phyloP scores from a whole-genome alignment of 768 basidiomycete species.

The Rhodotorula paludigena region DNA sequence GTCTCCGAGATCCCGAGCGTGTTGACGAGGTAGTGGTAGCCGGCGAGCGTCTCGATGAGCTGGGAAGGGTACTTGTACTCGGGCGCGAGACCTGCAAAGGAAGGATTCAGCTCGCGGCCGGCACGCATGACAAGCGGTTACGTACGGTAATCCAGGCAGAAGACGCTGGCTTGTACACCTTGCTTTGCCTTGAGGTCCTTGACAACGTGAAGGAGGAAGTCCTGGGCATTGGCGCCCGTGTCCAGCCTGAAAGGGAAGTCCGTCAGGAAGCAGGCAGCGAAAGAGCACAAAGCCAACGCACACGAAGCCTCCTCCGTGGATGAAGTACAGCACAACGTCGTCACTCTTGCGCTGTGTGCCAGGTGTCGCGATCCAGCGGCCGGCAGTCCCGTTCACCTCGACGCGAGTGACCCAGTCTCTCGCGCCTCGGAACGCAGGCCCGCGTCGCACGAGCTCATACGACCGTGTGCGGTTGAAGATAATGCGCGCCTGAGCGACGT shows the following conservation, averaged over 20 bases:
- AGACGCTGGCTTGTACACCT: slow-evolving; percentile 10
- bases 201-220: slow-evolving; percentile 2
- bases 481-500: slow-evolving; percentile 10
- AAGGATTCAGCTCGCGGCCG: not conserved
- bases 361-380: slow-evolving; percentile 28
- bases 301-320: slow-evolving; percentile 19
- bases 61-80: slow-evolving; percentile 63
- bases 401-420: slow-evolving; percentile 12
- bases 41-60: slow-evolving; percentile 67
- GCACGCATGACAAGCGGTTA: not conserved
- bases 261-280: not conserved
- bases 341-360: slow-evolving; percentile 17
- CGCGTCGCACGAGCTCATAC: not conserved
- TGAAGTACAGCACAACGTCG: slow-evolving; percentile 23
- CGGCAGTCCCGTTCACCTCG: slow-evolving; percentile 23
- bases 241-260: not conserved
- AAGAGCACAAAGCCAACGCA: not conserved
- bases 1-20: slow-evolving; percentile 56
- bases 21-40: slow-evolving; percentile 64
- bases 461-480: slow-evolving; percentile 9
- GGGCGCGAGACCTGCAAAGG: slow-evolving; percentile 38
- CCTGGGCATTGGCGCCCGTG: slow-evolving; percentile 14
- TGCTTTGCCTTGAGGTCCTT: slow-evolving; percentile 16
- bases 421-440: not conserved
- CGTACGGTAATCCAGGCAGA: slow-evolving; percentile 26